Percentiles rank a stretch among this genome's conserved stretches.
Evolutionary conservation across 352 stramenopile species (phyloP).

Genomic region (Thraustochytrium sp.): DNA sequence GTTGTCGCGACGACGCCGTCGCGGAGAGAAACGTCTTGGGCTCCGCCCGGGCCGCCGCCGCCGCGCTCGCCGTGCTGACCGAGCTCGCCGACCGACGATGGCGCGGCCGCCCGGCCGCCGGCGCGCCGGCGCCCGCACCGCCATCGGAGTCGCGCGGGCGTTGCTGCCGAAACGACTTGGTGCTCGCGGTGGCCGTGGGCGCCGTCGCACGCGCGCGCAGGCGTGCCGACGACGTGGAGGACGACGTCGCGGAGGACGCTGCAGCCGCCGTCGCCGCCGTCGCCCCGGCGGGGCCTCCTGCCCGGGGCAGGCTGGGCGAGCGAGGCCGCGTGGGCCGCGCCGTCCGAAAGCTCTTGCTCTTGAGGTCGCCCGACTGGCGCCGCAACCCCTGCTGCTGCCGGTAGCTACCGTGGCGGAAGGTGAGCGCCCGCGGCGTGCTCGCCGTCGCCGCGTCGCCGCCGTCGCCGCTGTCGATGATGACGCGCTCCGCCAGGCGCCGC

Average conservation of each 20-base stretch:
- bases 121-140: neutral
- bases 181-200: neutral
- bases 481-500: conserved; percentile 4
- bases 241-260: too few relatives aligned
- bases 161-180: neutral
- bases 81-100: neutral
- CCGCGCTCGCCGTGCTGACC: too few relatives aligned
- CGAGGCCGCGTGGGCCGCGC: neutral
- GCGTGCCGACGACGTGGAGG: too few relatives aligned
- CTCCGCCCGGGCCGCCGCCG: too few relatives aligned
- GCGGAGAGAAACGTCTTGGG: neutral
- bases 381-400: neutral
- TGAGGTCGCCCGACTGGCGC: neutral
- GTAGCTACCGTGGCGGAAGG: neutral
- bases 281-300: neutral
- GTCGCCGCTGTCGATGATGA: conserved; percentile 1
- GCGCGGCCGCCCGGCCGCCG: neutral
- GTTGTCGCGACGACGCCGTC: neutral
- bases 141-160: neutral
- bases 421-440: neutral
- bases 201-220: neutral
- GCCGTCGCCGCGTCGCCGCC: neutral
- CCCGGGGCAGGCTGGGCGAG: neutral
- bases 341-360: neutral
- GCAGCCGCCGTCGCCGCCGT: neutral